Percentiles rank a stretch among this genome's conserved stretches.
Evolutionary conservation across 192 early-diverging fungal species (phyloP).

Genomic region (Linnemannia hyalina): DNA sequence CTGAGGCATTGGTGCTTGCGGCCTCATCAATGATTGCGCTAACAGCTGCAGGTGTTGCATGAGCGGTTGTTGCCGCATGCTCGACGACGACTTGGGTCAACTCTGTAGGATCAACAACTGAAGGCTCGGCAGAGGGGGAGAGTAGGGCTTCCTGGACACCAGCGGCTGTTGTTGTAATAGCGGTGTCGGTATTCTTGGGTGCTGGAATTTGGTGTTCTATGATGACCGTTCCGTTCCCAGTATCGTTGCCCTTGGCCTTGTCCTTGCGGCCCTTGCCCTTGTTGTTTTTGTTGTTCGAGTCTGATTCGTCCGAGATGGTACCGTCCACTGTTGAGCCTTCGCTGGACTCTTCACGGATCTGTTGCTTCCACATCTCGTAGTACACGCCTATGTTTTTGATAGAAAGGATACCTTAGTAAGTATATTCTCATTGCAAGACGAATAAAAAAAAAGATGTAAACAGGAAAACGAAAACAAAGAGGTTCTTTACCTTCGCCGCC

Average conservation of each 20-base stretch:
- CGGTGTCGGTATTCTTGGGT: background rate
- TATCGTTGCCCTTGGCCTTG: background rate
- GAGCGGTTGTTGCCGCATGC: background rate
- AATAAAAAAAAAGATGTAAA: slow-evolving; percentile 10
- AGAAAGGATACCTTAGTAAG: background rate
- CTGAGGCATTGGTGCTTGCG: background rate
- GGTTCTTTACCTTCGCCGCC: slow-evolving; percentile 47
- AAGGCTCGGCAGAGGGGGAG: background rate
- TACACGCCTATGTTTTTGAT: slow-evolving; percentile 71
- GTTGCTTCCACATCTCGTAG: slow-evolving; percentile 93
- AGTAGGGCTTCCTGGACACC: slow-evolving; percentile 1
- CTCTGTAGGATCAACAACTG: slow-evolving; percentile 9
- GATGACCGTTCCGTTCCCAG: background rate
- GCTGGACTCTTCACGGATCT: slow-evolving; percentile 73
- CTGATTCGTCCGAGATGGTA: slow-evolving; percentile 20
- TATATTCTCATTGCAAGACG: background rate
- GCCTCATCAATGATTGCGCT: background rate
- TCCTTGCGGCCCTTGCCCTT: slow-evolving; percentile 38
- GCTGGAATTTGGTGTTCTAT: background rate
- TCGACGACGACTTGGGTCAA: slow-evolving; percentile 26
- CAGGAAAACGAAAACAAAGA: slow-evolving; percentile 5
- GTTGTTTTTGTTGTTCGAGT: slow-evolving; percentile 15
- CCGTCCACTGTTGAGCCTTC: slow-evolving; percentile 40
- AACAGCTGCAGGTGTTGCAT: background rate
- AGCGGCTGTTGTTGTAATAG: background rate